phyloP scores from a whole-genome alignment of 2,329 filamentous ascomycete species.

The Ophiostoma australiae region DNA sequence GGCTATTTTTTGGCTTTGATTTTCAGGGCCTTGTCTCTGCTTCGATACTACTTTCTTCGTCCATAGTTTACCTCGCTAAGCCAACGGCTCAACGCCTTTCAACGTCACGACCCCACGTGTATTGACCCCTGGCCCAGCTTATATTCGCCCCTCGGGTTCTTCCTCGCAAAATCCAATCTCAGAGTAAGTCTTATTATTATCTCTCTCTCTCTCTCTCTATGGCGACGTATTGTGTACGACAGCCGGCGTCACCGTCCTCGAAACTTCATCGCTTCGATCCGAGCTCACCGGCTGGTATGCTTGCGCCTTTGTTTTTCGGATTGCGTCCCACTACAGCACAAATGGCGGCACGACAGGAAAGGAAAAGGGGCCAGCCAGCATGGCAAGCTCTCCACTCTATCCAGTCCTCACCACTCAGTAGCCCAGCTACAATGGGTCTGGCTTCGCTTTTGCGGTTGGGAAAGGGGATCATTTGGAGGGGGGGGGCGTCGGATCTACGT shows the following conservation, averaged over 20 bases:
- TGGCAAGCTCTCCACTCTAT: background rate
- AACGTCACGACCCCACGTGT: slow-evolving; percentile 1
- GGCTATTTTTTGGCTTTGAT: background rate
- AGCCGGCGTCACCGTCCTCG: background rate
- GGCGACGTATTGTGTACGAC: background rate
- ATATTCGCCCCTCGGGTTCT: background rate
- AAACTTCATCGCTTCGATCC: background rate
- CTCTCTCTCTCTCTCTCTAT: background rate
- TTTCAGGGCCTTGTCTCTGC: background rate
- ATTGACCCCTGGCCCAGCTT: background rate
- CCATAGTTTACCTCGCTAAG: background rate
- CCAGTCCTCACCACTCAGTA: background rate
- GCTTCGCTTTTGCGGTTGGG: background rate
- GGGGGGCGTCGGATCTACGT: background rate
- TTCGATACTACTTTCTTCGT: background rate
- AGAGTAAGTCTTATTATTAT: background rate
- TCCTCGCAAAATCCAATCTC: background rate
- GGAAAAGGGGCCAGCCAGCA: slow-evolving; percentile 9
- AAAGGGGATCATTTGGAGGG: background rate
- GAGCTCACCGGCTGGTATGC: slow-evolving; percentile 6
- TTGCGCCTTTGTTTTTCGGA: background rate
- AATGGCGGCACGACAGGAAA: background rate
- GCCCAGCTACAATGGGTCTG: background rate
- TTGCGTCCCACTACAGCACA: background rate
- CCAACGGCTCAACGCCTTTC: background rate